Evolutionary conservation across 306 rosid genomes (phyloP).

Genomic region (Astragalus membranaceus): DNA sequence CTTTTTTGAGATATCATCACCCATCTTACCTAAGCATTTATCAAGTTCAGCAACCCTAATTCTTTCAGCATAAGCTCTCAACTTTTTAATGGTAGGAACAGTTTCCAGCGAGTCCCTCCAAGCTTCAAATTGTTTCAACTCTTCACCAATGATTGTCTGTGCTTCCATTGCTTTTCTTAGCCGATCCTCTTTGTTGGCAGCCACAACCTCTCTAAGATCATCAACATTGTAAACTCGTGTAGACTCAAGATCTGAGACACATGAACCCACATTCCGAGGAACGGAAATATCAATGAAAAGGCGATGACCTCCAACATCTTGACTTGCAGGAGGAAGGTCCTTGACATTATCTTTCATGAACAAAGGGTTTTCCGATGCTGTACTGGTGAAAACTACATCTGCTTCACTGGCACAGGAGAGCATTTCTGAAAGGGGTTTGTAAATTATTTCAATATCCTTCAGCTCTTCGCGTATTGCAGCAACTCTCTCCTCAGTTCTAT

Average conservation of each 20-base stretch:
- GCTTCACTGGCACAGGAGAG: conserved; percentile 64
- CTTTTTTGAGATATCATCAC: conserved; percentile 91
- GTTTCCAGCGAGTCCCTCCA: conserved; percentile 99
- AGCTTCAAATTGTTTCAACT: conserved; percentile 89
- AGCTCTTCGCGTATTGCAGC: conserved; percentile 67
- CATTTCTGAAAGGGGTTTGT: conserved; percentile 88
- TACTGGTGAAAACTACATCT: conserved; percentile 83
- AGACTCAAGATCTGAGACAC: conserved; percentile 61
- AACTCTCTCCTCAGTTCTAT: conserved; percentile 86
- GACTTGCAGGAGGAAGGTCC: conserved; percentile 63
- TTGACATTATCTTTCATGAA: conserved; percentile 66
- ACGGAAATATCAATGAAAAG: conserved; percentile 84
- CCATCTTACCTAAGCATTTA: conserved; percentile 90
- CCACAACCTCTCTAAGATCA: conserved; percentile 96
- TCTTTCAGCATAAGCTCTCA: conserved; percentile 96
- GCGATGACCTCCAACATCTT: conserved; percentile 65
- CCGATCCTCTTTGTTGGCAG: conserved; percentile 97
- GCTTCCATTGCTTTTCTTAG: conserved; percentile 93
- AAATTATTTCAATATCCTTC: conserved; percentile 64
- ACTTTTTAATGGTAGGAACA: conserved; percentile 92
- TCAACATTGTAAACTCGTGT: conserved; percentile 78
- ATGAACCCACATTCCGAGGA: conserved; percentile 88
- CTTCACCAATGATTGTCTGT: conserved; percentile 78
- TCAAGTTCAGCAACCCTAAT: conserved; percentile 88
- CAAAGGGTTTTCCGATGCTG: conserved; percentile 84